Base-by-base conservation (phyloP, 768 basidiomycete species). In the Panus rudis region DNA sequence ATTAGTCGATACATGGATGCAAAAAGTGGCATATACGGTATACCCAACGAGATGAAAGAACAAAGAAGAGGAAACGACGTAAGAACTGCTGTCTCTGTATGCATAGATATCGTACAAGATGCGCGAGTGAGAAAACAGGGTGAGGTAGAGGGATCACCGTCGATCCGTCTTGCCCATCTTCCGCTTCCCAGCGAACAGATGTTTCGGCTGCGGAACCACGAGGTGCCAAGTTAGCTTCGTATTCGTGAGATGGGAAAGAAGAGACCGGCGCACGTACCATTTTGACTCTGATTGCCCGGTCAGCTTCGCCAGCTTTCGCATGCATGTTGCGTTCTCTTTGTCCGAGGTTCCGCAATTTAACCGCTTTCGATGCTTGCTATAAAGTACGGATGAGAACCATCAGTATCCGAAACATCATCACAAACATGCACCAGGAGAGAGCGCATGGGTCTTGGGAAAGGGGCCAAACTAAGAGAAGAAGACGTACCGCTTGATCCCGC, bases 271-370 rank as follows among this genome's bases (percentile, higher is more conserved):
- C 20, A 68, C 73, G 11, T 40, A 89, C 89, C 87, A 85, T 90
- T 74, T 90, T 90, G 49, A 72, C 73, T 57, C 68, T 75, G 66
- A 91, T 91, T 10, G 74, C 74, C 51, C 88, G 80, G 68, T 93
- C 91, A 46, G 78, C 72, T 73, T 99, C 94, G 46, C 88, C 89
- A 28, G 92, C 93, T 60, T 84, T 90, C 20, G 91, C 94, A 33
- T 81, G 73, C 72, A 80, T 79, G 62, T 94, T 94, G 47, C 91
- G 84, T 42, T 76, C 76, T 52, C 94, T 75, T 61, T 94, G 92
- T 5, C 83, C 84, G 42, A 94, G 76, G 55, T 90, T 88, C 52
- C 89, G 84, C 45, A 97, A 71, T 57, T 84, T 79, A 61, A 77
- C 67, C 14, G 94, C 89, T 58, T 82, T 84, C 47, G 78, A 70